Evolutionary conservation across 805 yeast species (phyloP).

Genomic region (Clavispora santaluciae): DNA sequence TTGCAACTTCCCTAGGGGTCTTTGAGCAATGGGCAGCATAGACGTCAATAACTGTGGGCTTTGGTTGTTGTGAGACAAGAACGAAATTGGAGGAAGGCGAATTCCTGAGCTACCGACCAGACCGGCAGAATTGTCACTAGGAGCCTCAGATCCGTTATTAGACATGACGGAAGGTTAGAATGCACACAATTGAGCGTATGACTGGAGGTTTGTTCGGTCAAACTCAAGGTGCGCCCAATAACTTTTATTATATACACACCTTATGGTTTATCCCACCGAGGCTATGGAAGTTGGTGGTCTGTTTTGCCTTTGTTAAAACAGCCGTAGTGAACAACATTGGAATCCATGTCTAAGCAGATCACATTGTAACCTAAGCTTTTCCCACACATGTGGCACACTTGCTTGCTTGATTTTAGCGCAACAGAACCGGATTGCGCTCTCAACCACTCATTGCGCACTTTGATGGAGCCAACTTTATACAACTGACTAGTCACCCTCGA

Average conservation of each 20-base stretch:
- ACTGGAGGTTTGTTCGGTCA: background rate
- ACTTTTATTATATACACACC: background rate
- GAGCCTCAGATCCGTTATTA: background rate
- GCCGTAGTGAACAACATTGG: conserved; percentile 52
- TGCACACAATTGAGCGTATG: background rate
- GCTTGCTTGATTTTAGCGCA: conserved; percentile 34
- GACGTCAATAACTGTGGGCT: conserved; percentile 3
- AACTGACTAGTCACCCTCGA: conserved; percentile 44
- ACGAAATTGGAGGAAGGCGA: conserved; percentile 26
- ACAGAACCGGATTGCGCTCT: conserved; percentile 31
- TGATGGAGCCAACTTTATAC: conserved; percentile 49
- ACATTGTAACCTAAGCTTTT: conserved; percentile 53
- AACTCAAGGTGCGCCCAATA: background rate
- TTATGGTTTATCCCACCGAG: no score
- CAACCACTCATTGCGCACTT: conserved; percentile 41
- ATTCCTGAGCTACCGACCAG: conserved; percentile 10
- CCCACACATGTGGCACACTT: conserved; percentile 56
- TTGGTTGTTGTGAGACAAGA: conserved; percentile 17
- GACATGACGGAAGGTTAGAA: background rate
- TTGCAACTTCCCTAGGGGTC: background rate
- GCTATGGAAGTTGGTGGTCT: no score
- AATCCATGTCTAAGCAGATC: conserved; percentile 43
- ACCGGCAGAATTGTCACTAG: background rate
- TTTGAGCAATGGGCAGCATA: conserved; percentile 3
- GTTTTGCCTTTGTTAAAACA: conserved; percentile 28